Base-by-base conservation (phyloP, 1,139 yeast species). In the Candida anutae region DNA sequence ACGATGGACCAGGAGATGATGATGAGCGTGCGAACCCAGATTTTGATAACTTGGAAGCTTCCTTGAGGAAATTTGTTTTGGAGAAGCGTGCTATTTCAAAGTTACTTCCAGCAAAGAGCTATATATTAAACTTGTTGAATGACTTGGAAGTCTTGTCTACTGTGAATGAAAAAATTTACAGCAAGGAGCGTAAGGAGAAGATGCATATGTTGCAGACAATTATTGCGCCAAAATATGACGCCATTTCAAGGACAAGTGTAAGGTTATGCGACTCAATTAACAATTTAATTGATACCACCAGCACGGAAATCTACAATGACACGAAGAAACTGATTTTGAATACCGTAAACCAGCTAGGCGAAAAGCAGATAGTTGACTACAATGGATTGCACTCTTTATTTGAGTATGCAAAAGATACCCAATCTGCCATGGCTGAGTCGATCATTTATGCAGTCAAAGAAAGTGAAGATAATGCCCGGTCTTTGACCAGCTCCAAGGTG, bases 71-170 rank as follows among this genome's bases (percentile, higher is more conserved):
- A 40, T 93, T 93, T 50, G 78, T 93, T 5, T 64, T 93, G 22
- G 95, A 88, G 40, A 90, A 88, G 46, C 70, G 98, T 43, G 77
- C 96, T 0, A 55, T 83, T 12, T 87, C 97, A 0, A 93, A 93
- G 51, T 62, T 93, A 15, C 70, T 85, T 24, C 99, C 99, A 0
- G 97, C 96, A 0, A 87, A 88, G 48, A 87, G 80, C 14, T 93
- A 82, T 44, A 57, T 90, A 21, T 39, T 66, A 15, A 88, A 88
- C 43, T 52, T 88, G 13, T 66, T 83, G 27, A 53, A 54, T 12
- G 99, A 93, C 48, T 50, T 88, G 27, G 64, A 62, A 32, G 54
- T 59, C 1, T 61, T 90, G 13, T 70, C 94, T 0, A 54, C 61
- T 9, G 58, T 74, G 16, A 90, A 90, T 45, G 67, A 74, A 30